A percentile compares a stretch with the other conserved stretches of the same genome.
phyloP scores from a whole-genome alignment of 164 flowering plant genomes.

The Vitis cinerea region DNA sequence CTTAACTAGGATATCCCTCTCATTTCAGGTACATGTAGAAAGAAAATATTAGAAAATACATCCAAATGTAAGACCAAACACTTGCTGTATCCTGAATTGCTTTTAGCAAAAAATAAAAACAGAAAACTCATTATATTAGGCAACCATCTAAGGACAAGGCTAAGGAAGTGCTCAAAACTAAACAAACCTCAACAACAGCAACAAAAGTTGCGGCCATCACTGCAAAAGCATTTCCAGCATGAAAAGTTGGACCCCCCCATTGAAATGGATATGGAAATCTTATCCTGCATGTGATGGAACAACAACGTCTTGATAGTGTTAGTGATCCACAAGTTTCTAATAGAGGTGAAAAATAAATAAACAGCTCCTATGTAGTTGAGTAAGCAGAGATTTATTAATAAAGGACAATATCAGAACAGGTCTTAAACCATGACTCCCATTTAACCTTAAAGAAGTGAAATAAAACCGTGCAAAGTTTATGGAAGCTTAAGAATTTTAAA shows the following conservation, averaged over 20 bases:
- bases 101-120: neutral
- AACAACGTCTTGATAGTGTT: neutral
- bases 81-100: neutral
- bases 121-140: neutral
- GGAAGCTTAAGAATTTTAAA: neutral
- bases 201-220: conserved; percentile 65
- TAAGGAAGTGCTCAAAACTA: neutral
- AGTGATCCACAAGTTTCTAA: neutral
- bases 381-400: neutral
- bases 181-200: conserved; percentile 55
- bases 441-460: neutral
- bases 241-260: conserved; percentile 55
- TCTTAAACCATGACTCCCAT: neutral
- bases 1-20: no score
- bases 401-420: neutral
- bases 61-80: neutral
- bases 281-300: conserved; percentile 40
- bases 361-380: neutral
- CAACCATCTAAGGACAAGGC: neutral
- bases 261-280: conserved; percentile 66
- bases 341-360: neutral
- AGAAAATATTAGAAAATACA: no score
- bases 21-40: no score
- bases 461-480: neutral
- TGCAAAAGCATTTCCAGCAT: conserved; percentile 53